Evolutionary conservation across 441 rosid genomes (phyloP).

Genomic region (Bruguiera hainesii): DNA sequence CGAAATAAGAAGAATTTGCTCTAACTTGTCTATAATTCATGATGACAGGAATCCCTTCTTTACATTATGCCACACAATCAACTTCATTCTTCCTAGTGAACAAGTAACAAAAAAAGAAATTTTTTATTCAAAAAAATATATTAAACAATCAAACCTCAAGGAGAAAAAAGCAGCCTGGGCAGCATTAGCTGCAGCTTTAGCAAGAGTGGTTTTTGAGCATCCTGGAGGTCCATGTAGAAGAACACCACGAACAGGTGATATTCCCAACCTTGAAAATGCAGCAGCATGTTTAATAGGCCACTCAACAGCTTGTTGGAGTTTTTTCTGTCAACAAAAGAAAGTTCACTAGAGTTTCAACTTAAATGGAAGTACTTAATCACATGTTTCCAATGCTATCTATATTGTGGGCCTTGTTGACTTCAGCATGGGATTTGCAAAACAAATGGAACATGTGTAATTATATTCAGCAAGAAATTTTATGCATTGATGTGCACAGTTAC

Average conservation of each 20-base stretch:
- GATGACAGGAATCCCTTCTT: not conserved
- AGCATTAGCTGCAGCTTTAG: slow-evolving; percentile 93
- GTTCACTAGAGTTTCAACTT: not conserved
- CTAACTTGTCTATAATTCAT: not conserved
- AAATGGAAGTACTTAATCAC: too few species aligned
- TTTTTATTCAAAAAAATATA: not conserved
- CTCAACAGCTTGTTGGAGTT: slow-evolving; percentile 85
- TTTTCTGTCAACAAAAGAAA: slow-evolving; percentile 48
- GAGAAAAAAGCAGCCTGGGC: slow-evolving; percentile 93
- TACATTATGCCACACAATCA: not conserved
- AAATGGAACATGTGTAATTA: not conserved
- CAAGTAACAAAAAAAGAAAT: not conserved
- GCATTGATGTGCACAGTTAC: slow-evolving; percentile 18
- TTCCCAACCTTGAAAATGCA: slow-evolving; percentile 68
- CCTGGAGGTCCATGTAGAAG: slow-evolving; percentile 98
- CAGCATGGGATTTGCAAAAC: too few species aligned
- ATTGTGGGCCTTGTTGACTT: too few species aligned
- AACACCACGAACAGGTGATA: slow-evolving; percentile 81
- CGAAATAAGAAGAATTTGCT: not conserved
- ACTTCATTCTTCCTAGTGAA: not conserved
- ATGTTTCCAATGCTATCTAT: too few species aligned
- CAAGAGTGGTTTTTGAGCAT: slow-evolving; percentile 95
- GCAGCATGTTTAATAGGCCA: slow-evolving; percentile 89
- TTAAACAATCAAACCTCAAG: slow-evolving; percentile 51
- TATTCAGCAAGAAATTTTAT: slow-evolving; percentile 3